phyloP scores from a whole-genome alignment of 1,284 basidiomycete species.

The Moesziomyces parantarcticus region DNA sequence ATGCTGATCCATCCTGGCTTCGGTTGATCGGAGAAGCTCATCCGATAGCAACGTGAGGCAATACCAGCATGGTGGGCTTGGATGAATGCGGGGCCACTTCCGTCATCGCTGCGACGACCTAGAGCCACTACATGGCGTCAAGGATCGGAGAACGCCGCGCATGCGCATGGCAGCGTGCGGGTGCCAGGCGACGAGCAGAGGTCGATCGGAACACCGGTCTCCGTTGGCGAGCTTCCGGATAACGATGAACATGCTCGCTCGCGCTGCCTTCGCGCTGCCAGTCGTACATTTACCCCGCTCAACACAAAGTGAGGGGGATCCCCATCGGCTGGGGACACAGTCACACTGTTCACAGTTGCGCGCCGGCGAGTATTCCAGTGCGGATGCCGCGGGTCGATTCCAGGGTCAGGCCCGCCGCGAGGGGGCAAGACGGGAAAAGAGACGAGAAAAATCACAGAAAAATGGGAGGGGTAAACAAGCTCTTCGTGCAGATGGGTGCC shows the following conservation, averaged over 20 bases:
- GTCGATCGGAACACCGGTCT: background rate
- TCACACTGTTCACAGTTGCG: background rate
- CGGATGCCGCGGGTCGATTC: background rate
- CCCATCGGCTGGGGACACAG: too few species aligned
- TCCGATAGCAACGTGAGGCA: background rate
- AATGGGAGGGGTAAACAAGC: background rate
- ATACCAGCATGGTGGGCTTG: background rate
- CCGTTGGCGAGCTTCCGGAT: background rate
- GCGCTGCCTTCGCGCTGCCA: too few species aligned
- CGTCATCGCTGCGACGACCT: too few species aligned
- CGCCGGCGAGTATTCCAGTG: too few species aligned
- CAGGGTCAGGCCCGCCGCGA: background rate
- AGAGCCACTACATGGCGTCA: too few species aligned
- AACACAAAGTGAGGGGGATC: background rate
- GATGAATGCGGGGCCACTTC: too few species aligned
- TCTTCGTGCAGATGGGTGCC: background rate
- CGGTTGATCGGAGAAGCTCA: background rate
- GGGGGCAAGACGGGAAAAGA: background rate
- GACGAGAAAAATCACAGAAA: background rate
- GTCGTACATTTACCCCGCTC: background rate
- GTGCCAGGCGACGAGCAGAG: background rate
- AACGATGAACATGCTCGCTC: background rate
- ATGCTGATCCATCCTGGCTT: background rate
- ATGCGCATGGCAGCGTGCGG: too few species aligned
- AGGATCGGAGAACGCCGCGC: background rate